Evolutionary conservation across 495 filamentous ascomycete species (phyloP).

Genomic region (Hapsidospora chrysogenum): DNA sequence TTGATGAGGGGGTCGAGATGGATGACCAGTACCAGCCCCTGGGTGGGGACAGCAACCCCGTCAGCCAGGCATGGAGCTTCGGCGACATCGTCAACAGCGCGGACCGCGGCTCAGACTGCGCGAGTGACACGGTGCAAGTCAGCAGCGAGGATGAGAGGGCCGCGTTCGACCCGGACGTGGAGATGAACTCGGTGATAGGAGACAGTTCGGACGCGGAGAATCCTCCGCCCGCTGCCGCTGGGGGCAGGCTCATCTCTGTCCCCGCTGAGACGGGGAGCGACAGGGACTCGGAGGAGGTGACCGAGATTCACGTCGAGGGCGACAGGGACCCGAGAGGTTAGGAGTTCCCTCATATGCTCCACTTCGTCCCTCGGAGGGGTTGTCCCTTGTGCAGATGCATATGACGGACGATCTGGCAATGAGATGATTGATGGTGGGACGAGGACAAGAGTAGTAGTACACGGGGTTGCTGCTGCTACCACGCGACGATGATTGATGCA

Average conservation of each 20-base stretch:
- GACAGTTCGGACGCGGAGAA: neutral
- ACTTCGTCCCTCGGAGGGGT: no score
- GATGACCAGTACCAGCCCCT: slow-evolving; percentile 5
- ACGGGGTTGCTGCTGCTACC: no score
- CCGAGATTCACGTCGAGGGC: slow-evolving; percentile 28
- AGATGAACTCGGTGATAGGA: slow-evolving; percentile 1
- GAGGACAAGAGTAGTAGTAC: neutral
- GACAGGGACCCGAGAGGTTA: slow-evolving; percentile 5
- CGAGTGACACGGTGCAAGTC: neutral
- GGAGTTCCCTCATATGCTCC: no score
- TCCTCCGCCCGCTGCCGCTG: neutral
- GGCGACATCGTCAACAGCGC: neutral
- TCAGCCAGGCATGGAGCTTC: neutral
- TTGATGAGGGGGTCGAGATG: slow-evolving; percentile 24
- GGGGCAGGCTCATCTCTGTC: slow-evolving; percentile 15
- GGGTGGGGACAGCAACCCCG: neutral
- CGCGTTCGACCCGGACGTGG: slow-evolving; percentile 7
- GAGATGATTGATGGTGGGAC: slow-evolving; percentile 10
- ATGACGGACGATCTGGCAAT: slow-evolving; percentile 3
- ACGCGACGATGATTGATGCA: no score
- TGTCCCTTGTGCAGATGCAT: no score
- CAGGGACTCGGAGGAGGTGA: slow-evolving; percentile 19
- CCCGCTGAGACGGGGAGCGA: slow-evolving; percentile 13
- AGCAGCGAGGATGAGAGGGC: slow-evolving; percentile 5
- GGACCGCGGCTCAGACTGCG: neutral